These are phyloP conservation scores for Corchorus capsularis DNA, from an alignment of 345 rosid genomes.

Conservation along the genomic window DNA sequence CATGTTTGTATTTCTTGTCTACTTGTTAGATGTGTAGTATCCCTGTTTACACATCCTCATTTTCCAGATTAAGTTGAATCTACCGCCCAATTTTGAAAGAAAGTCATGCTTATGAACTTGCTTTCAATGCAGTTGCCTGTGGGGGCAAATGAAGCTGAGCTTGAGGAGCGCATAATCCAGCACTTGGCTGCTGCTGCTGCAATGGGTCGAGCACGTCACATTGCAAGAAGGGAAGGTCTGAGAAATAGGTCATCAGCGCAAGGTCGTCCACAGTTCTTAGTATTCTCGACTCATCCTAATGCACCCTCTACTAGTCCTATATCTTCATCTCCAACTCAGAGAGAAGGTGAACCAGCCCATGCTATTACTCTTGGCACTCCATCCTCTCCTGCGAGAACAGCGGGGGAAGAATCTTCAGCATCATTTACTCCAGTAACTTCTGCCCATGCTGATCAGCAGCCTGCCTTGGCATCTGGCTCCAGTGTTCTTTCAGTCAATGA, in stretches of 20 bases:
- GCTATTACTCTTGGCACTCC: conserved; percentile 41
- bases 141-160: conserved; percentile 78
- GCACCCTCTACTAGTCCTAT: conserved; percentile 45
- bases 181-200: conserved; percentile 97
- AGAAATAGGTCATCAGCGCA: conserved; percentile 74
- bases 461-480: conserved; percentile 58
- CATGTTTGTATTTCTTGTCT: conserved; percentile 57
- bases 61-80: conserved; percentile 13
- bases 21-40: conserved; percentile 1
- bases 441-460: conserved; percentile 39
- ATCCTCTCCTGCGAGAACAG: conserved; percentile 40
- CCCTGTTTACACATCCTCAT: background rate
- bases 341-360: conserved; percentile 55
- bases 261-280: conserved; percentile 76
- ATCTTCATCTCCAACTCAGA: conserved; percentile 60
- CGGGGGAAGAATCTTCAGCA: conserved; percentile 49
- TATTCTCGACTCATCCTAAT: conserved; percentile 66
- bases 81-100: background rate
- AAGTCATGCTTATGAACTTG: conserved; percentile 18
- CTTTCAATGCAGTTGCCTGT: conserved; percentile 61
- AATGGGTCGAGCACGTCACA: conserved; percentile 87
- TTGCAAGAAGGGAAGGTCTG: conserved; percentile 80
- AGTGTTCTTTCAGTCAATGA: conserved; percentile 35
- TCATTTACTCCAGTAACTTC: conserved; percentile 30
- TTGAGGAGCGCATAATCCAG: conserved; percentile 95